Evolutionary conservation across 23 red algal species (phyloP).

Genomic region (Gracilariopsis chorda): DNA sequence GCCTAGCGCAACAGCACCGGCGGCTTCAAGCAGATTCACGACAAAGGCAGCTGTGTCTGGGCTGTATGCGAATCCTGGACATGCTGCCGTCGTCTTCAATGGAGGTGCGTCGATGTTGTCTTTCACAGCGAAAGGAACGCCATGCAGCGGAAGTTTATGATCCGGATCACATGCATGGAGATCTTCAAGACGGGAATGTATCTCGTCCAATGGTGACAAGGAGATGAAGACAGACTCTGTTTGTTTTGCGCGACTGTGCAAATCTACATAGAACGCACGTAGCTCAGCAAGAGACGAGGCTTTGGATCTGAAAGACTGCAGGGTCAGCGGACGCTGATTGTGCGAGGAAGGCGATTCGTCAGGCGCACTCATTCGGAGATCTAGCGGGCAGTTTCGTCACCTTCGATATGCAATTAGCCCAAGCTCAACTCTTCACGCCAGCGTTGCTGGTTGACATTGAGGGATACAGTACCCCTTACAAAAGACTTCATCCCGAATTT

Average conservation of each 20-base stretch:
- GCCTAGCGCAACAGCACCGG: constrained; percentile 77
- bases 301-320: neutral
- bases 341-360: too few species aligned
- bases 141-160: constrained; percentile 32
- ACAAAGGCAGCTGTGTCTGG: constrained; percentile 19
- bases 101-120: constrained; percentile 73
- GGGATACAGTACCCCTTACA: too few species aligned
- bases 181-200: neutral
- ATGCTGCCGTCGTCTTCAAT: constrained; percentile 51
- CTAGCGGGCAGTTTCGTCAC: too few species aligned
- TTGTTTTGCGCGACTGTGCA: neutral
- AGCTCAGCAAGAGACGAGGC: neutral
- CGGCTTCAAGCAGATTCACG: constrained; percentile 42
- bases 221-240: constrained; percentile 37
- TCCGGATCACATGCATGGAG: neutral
- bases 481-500: too few species aligned
- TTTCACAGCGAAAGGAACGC: constrained; percentile 63
- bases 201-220: neutral
- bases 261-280: neutral
- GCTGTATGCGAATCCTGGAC: constrained; percentile 7
- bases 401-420: too few species aligned
- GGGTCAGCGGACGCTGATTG: too few species aligned
- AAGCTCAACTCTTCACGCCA: too few species aligned
- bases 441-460: too few species aligned
- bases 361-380: too few species aligned